Conservation (phyloP, 2,329 filamentous ascomycete genomes). For the Venturia pyrina region DNA sequence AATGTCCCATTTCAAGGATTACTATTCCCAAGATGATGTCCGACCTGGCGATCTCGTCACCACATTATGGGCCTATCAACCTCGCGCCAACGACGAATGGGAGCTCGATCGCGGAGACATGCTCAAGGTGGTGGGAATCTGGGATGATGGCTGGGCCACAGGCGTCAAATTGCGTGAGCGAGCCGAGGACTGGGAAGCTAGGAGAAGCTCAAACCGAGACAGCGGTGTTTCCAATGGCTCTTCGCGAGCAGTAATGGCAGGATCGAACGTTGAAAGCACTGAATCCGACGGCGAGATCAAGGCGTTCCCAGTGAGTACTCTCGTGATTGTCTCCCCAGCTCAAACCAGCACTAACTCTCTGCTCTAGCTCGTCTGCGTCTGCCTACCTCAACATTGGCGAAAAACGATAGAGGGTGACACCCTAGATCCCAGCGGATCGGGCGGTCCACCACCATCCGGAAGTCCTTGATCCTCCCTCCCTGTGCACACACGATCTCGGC, state of each 20-base stretch:
- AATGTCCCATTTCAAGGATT: constrained; percentile 93
- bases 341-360: not conserved
- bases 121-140: constrained; percentile 96
- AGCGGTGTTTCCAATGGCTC: constrained; percentile 85
- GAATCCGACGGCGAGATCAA: constrained; percentile 68
- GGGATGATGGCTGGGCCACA: constrained; percentile 98
- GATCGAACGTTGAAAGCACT: not conserved
- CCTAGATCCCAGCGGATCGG: constrained; percentile 5
- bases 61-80: constrained; percentile 93
- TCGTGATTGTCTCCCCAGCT: not conserved
- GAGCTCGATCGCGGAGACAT: constrained; percentile 89
- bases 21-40: constrained; percentile 95
- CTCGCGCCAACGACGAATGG: constrained; percentile 87
- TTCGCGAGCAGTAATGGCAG: constrained; percentile 15
- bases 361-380: constrained; percentile 72
- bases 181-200: constrained; percentile 80
- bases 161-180: constrained; percentile 73
- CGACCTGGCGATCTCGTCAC: constrained; percentile 83
- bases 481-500: not conserved
- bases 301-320: constrained; percentile 60
- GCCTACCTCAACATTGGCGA: constrained; percentile 88
- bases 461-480: not conserved
- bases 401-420: constrained; percentile 87
- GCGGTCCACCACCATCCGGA: not conserved
- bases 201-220: constrained; percentile 70